Conservation (phyloP, 2,329 filamentous ascomycete species). For the Monilinia fructigena region DNA sequence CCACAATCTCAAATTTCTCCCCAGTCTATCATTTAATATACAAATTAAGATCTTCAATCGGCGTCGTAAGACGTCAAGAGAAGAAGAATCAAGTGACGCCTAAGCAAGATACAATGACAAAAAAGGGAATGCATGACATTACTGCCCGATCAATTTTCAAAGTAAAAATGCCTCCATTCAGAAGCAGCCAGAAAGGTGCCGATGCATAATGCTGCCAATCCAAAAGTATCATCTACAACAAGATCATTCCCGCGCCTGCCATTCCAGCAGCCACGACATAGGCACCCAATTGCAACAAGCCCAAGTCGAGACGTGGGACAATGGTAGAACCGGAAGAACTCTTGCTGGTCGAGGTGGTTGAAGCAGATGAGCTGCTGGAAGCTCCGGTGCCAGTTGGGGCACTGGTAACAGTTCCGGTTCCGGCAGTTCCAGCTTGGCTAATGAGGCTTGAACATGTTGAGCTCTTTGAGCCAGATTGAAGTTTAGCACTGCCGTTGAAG, state of each 20-base stretch:
- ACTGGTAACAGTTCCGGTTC: constrained; percentile 55
- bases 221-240: constrained; percentile 47
- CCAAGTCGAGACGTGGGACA: constrained; percentile 47
- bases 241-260: constrained; percentile 53
- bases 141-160: constrained; percentile 9
- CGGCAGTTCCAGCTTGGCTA: constrained; percentile 60
- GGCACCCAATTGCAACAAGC: constrained; percentile 48
- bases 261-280: constrained; percentile 51
- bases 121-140: constrained; percentile 4
- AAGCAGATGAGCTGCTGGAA: constrained; percentile 34
- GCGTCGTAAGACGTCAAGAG: neutral
- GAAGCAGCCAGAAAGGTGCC: neutral
- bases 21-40: constrained; percentile 21
- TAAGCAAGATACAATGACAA: neutral
- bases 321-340: constrained; percentile 45
- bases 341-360: constrained; percentile 26
- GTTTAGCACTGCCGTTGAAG: constrained; percentile 66
- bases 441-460: constrained; percentile 59
- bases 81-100: constrained; percentile 8
- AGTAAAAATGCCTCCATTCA: constrained; percentile 12
- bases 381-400: constrained; percentile 44
- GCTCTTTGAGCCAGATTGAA: constrained; percentile 48
- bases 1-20: neutral
- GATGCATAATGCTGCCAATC: neutral
- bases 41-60: constrained; percentile 19